Evolutionary conservation across 352 stramenopile species (phyloP), one percentile per base, ranked within the genome.

Genomic region (Saprolegnia diclina): DNA sequence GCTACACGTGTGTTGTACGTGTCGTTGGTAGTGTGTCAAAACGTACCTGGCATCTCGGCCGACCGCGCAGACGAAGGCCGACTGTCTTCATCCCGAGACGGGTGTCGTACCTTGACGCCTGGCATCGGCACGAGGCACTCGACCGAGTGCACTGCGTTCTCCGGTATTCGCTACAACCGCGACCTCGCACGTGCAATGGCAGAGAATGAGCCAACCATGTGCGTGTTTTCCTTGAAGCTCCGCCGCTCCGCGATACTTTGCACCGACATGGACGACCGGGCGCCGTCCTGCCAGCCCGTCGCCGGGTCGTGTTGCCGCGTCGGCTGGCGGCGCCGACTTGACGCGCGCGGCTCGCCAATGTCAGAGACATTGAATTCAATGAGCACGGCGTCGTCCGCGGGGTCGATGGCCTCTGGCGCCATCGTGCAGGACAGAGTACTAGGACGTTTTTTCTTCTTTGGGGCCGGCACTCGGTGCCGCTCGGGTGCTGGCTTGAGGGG

Each of bases 81-180:
- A n/a, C 11, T 14, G 52, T 59, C 52, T 24, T 59, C 52, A 9
- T 24, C 52, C 13, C 52, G 52, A 16, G 16, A 35, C 24, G 52
- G 52, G 19, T 24, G 4, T 16, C 11, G 11, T 3, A 59, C 19
- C 19, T n/a, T 14, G 19, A 59, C 52, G 52, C 52, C 52, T 24
- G 52, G 24, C 35, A 40, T 9, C 19, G n/a, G 52, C 24, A 11
- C 52, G 24, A 59, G 35, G 35, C 52, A 13, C 35, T 59, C 52
- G 35, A 59, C 19, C 35, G 52, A 59, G 13, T 16, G n/a, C 11
- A 59, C 1, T 59, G 52, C 35, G 52, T 14, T 59, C 13, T 14
- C 11, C 10, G 52, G 52, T 59, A 59, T 59, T 59, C 52, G 52
- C 52, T 59, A 59, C 35, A n/a, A n/a, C 5, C n/a, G n/a, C 5